Evolutionary conservation across 2,329 filamentous ascomycete species (phyloP).

Genomic region (Chaetomium olivaceum): DNA sequence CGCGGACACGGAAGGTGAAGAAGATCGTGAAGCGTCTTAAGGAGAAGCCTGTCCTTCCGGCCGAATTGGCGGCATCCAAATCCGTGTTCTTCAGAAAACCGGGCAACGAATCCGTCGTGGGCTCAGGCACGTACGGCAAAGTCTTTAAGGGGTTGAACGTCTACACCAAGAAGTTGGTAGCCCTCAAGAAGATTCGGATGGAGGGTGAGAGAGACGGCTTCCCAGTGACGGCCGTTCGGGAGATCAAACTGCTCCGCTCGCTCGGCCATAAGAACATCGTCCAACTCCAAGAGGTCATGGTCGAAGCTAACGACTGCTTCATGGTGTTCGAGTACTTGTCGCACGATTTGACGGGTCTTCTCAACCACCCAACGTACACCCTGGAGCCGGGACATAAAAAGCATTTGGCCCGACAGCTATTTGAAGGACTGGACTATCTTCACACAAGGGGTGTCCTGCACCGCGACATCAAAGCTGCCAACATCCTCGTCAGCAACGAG

Average conservation of each 20-base stretch:
- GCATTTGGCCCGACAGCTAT: conserved; percentile 87
- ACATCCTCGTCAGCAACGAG: conserved; percentile 88
- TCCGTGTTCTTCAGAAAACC: conserved; percentile 95
- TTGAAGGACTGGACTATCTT: conserved; percentile 90
- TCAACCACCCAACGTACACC: conserved; percentile 91
- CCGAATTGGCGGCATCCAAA: conserved; percentile 74
- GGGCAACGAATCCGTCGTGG: conserved; percentile 95
- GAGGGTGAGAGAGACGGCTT: conserved; percentile 90
- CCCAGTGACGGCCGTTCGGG: conserved; percentile 84
- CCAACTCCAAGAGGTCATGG: conserved; percentile 88
- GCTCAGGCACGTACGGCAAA: conserved; percentile 93
- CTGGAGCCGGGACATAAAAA: conserved; percentile 87
- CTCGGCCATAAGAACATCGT: conserved; percentile 82
- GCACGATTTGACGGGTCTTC: conserved; percentile 89
- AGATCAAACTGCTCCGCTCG: conserved; percentile 89
- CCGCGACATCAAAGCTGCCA: conserved; percentile 96
- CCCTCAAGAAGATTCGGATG: conserved; percentile 90
- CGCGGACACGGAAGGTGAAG: conserved; percentile 62
- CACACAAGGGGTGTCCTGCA: conserved; percentile 92
- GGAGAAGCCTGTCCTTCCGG: conserved; percentile 66
- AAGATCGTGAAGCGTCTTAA: conserved; percentile 71
- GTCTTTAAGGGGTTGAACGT: conserved; percentile 93
- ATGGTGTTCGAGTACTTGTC: conserved; percentile 99
- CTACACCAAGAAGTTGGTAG: conserved; percentile 82
- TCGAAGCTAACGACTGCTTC: conserved; percentile 97